Evolutionary conservation across 1,139 yeast genomes (phyloP).

Genomic region (Debaryomyces robertsiae): DNA sequence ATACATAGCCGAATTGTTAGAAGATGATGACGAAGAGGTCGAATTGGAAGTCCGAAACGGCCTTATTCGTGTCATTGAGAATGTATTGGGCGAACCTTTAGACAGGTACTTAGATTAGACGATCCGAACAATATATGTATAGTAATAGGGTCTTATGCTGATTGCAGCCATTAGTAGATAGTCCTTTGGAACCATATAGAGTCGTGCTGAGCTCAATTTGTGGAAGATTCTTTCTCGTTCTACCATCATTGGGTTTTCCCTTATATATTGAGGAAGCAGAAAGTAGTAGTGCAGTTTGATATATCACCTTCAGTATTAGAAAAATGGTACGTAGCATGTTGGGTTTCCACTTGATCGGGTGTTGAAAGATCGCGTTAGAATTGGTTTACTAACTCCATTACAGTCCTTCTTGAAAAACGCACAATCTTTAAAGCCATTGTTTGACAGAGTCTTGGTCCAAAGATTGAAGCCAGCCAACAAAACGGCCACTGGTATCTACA

Average conservation of each 20-base stretch:
- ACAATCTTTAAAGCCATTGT: constrained; percentile 84
- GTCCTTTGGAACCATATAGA: too few species aligned
- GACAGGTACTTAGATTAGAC: constrained; percentile 78
- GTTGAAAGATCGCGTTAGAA: background rate
- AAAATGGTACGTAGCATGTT: constrained; percentile 20
- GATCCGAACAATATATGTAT: constrained; percentile 3
- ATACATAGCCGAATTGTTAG: constrained; percentile 88
- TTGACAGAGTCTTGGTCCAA: constrained; percentile 95
- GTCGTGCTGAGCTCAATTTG: constrained; percentile 8
- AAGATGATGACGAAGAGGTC: constrained; percentile 92
- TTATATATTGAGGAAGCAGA: constrained; percentile 2
- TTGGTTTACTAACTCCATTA: constrained; percentile 19
- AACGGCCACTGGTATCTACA: constrained; percentile 92
- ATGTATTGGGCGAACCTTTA: constrained; percentile 90
- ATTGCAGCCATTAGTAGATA: too few species aligned
- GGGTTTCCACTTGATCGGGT: background rate
- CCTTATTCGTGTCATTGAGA: constrained; percentile 89
- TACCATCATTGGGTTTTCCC: constrained; percentile 5
- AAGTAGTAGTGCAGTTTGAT: constrained; percentile 3
- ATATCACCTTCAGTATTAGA: constrained; percentile 4
- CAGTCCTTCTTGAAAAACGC: constrained; percentile 76
- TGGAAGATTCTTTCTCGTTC: constrained; percentile 13
- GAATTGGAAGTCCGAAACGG: constrained; percentile 91
- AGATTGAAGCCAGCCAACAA: constrained; percentile 88
- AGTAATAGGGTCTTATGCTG: too few species aligned